Evolutionary conservation across 2,329 filamentous ascomycete genomes (phyloP), one percentile per base, ranked within the genome.

Genomic region (Ascochyta fabae): DNA sequence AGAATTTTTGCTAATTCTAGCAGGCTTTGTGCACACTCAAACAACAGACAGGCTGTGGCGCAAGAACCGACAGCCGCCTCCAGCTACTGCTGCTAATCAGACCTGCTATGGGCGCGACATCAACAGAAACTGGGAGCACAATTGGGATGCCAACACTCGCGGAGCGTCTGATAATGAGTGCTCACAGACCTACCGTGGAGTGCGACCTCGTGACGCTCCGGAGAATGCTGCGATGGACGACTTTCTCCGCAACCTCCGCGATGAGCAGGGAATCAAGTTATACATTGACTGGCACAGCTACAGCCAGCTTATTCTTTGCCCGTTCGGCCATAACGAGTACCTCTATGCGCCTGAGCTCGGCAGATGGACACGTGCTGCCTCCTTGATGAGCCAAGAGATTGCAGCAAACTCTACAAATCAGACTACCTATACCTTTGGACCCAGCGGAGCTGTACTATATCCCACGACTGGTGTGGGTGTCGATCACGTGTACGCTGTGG

Each of bases 201-300:
- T 66, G 15, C 61, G 57, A 6, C 64, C 70, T 2, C 61, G 64
- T 34, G 70, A 73, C 46, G 53, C 70, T 1, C 71, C 71, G 1
- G 71, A 74, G 43, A 72, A 67, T 3, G 45, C 52, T 19, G 70
- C 65, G 3, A 74, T 88, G 4, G 76, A 78, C n/a, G 68, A 74
- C 7, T 78, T 80, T 48, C 73, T 82, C 13, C 73, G 75, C 23
- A 69, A 72, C 10, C 65, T 86, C 23, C 73, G 76, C 3, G 68
- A 71, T 12, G 58, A 64, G 3, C 76, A 81, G 56, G 82, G 83
- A 0, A 78, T 88, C 46, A 83, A 84, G 65, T 78, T 87, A 2
- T 88, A 81, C 68, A 82, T 88, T 46, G 86, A 88, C 73, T 86
- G 82, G 75, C 86, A 88, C 73, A 81, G 82, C 4, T 88, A 86